These are phyloP conservation scores for Phoenix dactylifera DNA, from an alignment of 176 grass and related monocot species.

Conservation along the genomic window DNA sequence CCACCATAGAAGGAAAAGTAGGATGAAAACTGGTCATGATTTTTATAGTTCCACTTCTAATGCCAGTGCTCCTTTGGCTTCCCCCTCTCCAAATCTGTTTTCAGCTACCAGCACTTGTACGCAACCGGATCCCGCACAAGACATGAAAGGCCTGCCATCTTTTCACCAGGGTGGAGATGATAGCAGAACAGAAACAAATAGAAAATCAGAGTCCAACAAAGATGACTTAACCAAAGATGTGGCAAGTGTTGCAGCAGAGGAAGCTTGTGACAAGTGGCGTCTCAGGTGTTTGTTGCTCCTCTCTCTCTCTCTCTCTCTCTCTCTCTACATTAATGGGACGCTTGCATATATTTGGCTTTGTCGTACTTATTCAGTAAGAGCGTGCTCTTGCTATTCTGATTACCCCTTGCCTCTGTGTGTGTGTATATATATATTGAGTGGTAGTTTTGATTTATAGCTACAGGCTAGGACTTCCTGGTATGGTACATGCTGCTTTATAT, in stretches of 20 bases:
- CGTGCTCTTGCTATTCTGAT: too few species aligned
- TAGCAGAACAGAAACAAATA: slow-evolving; percentile 24
- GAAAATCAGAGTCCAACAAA: slow-evolving; percentile 21
- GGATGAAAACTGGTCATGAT: slow-evolving; percentile 27
- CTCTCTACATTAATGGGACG: too few species aligned
- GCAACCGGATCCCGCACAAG: slow-evolving; percentile 25
- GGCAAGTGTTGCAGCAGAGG: slow-evolving; percentile 28
- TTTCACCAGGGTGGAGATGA: slow-evolving; percentile 26
- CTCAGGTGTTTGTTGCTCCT: slow-evolving; percentile 37
- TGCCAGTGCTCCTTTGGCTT: slow-evolving; percentile 1
- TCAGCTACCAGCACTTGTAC: slow-evolving; percentile 20
- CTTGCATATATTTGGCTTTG: too few species aligned
- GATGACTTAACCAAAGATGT: slow-evolving; percentile 19
- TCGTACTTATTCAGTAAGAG: too few species aligned
- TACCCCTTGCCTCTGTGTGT: too few species aligned
- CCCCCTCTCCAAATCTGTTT: slow-evolving; percentile 22
- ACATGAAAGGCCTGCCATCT: slow-evolving; percentile 26
- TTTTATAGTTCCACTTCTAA: not conserved
- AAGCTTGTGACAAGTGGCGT: slow-evolving; percentile 83
- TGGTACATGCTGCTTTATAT: not conserved
- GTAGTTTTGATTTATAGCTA: too few species aligned
- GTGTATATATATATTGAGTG: too few species aligned
- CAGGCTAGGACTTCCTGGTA: too few species aligned
- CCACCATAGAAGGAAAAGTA: slow-evolving; percentile 69
- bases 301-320: too few species aligned